Evolutionary conservation across 2,329 filamentous ascomycete genomes (phyloP).

Genomic region (Endoconidiophora polonica): DNA sequence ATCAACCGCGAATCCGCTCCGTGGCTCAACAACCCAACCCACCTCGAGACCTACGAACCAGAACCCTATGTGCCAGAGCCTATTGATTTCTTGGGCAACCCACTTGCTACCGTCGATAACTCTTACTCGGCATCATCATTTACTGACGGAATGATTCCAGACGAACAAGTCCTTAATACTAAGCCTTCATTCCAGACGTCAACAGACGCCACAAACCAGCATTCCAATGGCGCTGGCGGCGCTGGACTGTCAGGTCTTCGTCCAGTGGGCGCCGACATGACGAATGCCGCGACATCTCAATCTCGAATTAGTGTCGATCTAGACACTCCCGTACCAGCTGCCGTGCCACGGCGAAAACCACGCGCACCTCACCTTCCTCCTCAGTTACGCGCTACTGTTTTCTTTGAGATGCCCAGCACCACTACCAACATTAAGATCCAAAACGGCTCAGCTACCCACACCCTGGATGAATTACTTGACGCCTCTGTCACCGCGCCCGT

Average conservation of each 20-base stretch:
- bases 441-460: constrained; percentile 71
- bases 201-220: constrained; percentile 6
- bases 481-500: constrained; percentile 79
- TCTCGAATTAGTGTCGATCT: too few relatives aligned
- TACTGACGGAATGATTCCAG: constrained; percentile 2
- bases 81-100: constrained; percentile 11
- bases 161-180: not conserved
- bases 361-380: constrained; percentile 41
- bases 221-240: not conserved
- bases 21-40: constrained; percentile 22
- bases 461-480: constrained; percentile 80
- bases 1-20: constrained; percentile 14
- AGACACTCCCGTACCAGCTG: constrained; percentile 1
- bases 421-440: constrained; percentile 40
- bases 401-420: constrained; percentile 57
- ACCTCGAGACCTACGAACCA: constrained; percentile 6
- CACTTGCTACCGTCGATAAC: not conserved
- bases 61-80: constrained; percentile 4
- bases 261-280: not conserved
- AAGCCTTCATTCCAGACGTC: constrained; percentile 9
- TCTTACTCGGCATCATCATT: constrained; percentile 1
- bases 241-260: not conserved
- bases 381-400: constrained; percentile 77
- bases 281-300: too few relatives aligned
- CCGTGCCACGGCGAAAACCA: constrained; percentile 6